A percentile compares a stretch with the other conserved stretches of the same genome.
phyloP scores from a whole-genome alignment of 1,284 basidiomycete species.

The Heimioporus punctisporus region DNA sequence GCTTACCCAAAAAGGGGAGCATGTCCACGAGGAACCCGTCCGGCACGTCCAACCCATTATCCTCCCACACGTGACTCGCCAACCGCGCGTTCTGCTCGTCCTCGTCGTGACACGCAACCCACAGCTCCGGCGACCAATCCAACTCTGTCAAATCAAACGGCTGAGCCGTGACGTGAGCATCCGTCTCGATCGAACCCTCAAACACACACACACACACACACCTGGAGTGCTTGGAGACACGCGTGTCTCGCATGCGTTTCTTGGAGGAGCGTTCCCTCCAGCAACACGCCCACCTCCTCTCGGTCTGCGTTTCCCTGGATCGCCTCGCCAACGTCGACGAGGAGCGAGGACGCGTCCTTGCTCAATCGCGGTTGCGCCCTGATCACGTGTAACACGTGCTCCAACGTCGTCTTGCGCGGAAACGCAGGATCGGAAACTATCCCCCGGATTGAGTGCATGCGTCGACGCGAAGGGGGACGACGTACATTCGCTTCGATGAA shows the following conservation, averaged over 20 bases:
- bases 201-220: constrained; percentile 62
- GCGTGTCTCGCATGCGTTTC: constrained; percentile 92
- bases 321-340: constrained; percentile 86
- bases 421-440: constrained; percentile 70
- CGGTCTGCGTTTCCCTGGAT: constrained; percentile 68
- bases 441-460: not conserved
- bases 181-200: too few species aligned
- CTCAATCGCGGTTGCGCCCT: constrained; percentile 80
- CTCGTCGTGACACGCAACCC: constrained; percentile 90
- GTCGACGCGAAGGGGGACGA: not conserved
- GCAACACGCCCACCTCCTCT: constrained; percentile 68
- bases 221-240: constrained; percentile 91
- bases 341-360: constrained; percentile 85
- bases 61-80: constrained; percentile 91
- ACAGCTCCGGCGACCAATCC: constrained; percentile 91
- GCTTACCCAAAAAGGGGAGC: constrained; percentile 69
- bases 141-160: constrained; percentile 95
- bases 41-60: constrained; percentile 93
- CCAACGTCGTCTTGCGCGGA: constrained; percentile 74
- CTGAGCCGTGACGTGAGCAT: constrained; percentile 43
- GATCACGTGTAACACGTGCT: constrained; percentile 78
- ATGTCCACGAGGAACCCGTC: constrained; percentile 72
- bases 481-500: constrained; percentile 87
- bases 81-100: constrained; percentile 92
- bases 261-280: constrained; percentile 81